Conservation (phyloP, 352 stramenopile genomes). For the Aphanomyces invadans region DNA sequence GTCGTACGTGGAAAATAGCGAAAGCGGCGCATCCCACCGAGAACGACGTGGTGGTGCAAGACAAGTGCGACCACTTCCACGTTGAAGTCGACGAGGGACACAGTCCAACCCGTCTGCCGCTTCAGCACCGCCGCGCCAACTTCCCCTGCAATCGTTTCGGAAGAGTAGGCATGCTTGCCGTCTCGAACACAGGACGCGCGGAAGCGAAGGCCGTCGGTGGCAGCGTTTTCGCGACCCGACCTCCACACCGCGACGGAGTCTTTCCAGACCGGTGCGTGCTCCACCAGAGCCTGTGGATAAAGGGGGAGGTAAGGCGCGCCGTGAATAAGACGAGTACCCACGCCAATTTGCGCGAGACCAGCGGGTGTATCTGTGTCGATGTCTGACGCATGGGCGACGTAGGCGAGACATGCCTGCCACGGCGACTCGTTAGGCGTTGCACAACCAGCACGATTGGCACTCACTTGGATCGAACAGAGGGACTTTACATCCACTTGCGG, state of each 20-base stretch:
- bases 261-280: slow-evolving; percentile 40
- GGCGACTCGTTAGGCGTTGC: no score
- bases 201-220: slow-evolving; percentile 40
- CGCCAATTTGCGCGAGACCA: slow-evolving; percentile 53
- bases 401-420: slow-evolving; percentile 39
- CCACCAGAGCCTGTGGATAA: slow-evolving; percentile 39
- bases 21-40: neutral
- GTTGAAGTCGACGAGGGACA: slow-evolving; percentile 56
- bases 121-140: slow-evolving; percentile 49
- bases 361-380: slow-evolving; percentile 42
- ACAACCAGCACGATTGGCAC: no score
- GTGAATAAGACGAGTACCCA: slow-evolving; percentile 29
- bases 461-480: slow-evolving; percentile 48
- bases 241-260: slow-evolving; percentile 52
- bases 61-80: slow-evolving; percentile 69
- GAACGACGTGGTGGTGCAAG: slow-evolving; percentile 59
- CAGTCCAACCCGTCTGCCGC: slow-evolving; percentile 45
- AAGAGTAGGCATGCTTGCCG: slow-evolving; percentile 66
- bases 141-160: slow-evolving; percentile 48
- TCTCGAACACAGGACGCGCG: slow-evolving; percentile 72
- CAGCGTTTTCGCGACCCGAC: slow-evolving; percentile 28
- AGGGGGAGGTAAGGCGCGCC: neutral
- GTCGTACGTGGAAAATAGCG: neutral
- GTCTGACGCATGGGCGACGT: slow-evolving; percentile 47
- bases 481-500: slow-evolving; percentile 39